A percentile compares a stretch with the other conserved stretches of the same genome.
phyloP scores from a whole-genome alignment of 2,329 filamentous ascomycete genomes.

The Alternaria hordeiaustralica region DNA sequence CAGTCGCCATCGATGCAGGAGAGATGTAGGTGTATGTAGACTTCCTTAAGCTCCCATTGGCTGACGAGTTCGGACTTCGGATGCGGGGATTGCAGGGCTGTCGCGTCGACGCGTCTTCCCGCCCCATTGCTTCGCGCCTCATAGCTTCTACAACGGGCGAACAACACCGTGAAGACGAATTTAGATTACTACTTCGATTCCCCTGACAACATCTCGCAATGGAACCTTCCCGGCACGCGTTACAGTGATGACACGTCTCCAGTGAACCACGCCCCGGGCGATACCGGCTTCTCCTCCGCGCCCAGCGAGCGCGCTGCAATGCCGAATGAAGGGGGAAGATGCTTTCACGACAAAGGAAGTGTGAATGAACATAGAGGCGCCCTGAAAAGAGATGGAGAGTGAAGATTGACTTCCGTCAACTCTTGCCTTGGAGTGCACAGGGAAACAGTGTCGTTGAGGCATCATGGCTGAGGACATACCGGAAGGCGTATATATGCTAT shows the following conservation, averaged over 20 bases:
- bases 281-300: background rate
- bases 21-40: background rate
- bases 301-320: background rate
- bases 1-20: background rate
- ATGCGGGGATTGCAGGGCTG: conserved; percentile 16
- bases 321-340: background rate
- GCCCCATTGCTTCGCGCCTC: background rate
- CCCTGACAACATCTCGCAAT: too few relatives aligned
- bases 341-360: background rate
- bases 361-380: fast-evolving
- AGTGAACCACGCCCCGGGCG: background rate
- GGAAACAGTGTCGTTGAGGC: background rate
- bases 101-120: background rate
- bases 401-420: background rate
- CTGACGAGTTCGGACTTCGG: conserved; percentile 24
- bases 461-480: background rate
- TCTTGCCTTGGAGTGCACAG: background rate
- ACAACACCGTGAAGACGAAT: background rate
- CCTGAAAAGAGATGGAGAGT: background rate
- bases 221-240: too few relatives aligned
- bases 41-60: conserved; percentile 14
- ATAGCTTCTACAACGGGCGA: background rate
- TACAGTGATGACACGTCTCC: background rate
- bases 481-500: background rate
- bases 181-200: too few relatives aligned